Percentiles rank a stretch among this genome's conserved stretches.
phyloP scores from a whole-genome alignment of 2,329 filamentous ascomycete species.

The Fusarium robinianum region DNA sequence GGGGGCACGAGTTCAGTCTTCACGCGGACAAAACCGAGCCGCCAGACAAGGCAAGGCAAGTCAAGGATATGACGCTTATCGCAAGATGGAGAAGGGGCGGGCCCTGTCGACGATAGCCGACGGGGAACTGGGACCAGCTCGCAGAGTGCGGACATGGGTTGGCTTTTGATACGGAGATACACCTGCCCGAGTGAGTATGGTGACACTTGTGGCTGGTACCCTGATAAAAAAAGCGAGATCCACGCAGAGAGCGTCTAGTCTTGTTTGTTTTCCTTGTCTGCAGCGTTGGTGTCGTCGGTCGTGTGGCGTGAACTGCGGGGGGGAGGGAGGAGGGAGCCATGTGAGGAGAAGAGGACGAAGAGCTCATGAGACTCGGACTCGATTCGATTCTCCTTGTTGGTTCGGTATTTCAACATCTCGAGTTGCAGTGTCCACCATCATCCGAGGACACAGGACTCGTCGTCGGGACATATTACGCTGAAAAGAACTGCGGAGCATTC shows the following conservation, averaged over 20 bases:
- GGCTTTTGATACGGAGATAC: conserved; percentile 24
- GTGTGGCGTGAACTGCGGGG: conserved; percentile 13
- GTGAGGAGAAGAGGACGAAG: conserved; percentile 2
- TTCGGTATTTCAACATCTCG: too few relatives aligned
- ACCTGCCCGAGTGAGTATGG: conserved; percentile 18
- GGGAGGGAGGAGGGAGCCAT: conserved; percentile 3
- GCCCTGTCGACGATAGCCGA: conserved; percentile 30
- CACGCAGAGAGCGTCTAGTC: conserved; percentile 14
- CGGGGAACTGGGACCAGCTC: conserved; percentile 16
- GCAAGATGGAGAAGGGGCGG: conserved; percentile 19
- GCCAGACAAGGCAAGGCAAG: too few relatives aligned
- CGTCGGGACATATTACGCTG: too few relatives aligned
- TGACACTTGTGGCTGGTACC: conserved; percentile 21
- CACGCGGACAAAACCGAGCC: too few relatives aligned
- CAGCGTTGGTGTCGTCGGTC: conserved; percentile 9
- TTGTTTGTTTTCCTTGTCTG: conserved; percentile 7
- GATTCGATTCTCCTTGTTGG: too few relatives aligned
- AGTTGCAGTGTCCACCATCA: too few relatives aligned
- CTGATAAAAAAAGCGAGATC: conserved; percentile 12
- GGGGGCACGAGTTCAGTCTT: conserved; percentile 25
- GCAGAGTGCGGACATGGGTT: too few relatives aligned
- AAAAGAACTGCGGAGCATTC: too few relatives aligned
- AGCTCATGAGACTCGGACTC: too few relatives aligned
- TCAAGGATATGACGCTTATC: conserved; percentile 35
- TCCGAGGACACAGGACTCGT: too few relatives aligned